Base-by-base conservation (phyloP, 2,329 filamentous ascomycete genomes). In the Madurella fahalii region DNA sequence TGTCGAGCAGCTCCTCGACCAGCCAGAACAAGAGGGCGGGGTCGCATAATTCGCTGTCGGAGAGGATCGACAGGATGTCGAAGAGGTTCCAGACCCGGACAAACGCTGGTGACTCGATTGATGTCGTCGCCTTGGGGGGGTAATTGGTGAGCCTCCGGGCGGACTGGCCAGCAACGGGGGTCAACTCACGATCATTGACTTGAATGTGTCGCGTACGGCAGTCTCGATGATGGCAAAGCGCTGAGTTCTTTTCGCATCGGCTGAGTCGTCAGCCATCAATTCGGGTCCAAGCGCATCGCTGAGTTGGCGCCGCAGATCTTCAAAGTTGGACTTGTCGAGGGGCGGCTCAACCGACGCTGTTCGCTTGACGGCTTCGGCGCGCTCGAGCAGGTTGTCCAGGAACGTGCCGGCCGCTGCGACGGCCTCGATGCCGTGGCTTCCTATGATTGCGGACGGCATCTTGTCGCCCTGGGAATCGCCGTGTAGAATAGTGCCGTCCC, bases 1-100 rank as follows among this genome's bases (percentile, higher is more conserved):
- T 96, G 70, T 99, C 95, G 25, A 99, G 80, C 1, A 99, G 81
- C 71, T 97, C 94, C 69, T 99, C 94, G 17, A 96, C 85, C 15
- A 99, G 82, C 81, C 89, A 92, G 65, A 96, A 91, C 8, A 94
- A 79, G 9, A 99, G 77, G 16, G 87, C 88, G 0, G 90, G 84
- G 60, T 96, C 91, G 68, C 77, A 85, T 74, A 79, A 80, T 77
- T 86, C 87, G 67, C 86, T 83, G 67, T 96, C 93, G 57, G 90
- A 92, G 58, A 95, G 84, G 39, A 95, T 85, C 1, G 89, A 87
- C n/a, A 96, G 78, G 41, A 97, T 84, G 67, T 99, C 95, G 54
- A 99, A 82, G 5, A 99, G 77, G 67, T 96, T 94, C 93, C 93
- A 99, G 59, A 97, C 83, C 57, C 84, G 81, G 47, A 90, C 85